A percentile compares a stretch with the other conserved stretches of the same genome.
Conservation (phyloP, 2,329 filamentous ascomycete species). For the Aspergillus brunneoviolaceus region DNA sequence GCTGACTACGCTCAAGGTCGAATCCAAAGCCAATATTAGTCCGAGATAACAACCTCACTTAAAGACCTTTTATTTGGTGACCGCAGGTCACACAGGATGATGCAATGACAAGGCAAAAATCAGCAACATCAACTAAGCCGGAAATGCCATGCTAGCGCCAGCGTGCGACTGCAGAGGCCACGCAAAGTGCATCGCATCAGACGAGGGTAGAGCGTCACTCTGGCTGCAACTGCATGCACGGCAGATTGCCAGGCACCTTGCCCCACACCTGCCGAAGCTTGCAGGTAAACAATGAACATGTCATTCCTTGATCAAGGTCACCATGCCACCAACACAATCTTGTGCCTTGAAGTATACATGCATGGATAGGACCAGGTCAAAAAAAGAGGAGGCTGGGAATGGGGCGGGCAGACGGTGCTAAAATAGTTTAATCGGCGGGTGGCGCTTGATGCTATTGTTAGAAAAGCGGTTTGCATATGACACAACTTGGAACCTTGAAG, state of each 20-base stretch:
- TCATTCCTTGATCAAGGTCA: neutral
- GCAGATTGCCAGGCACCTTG: neutral
- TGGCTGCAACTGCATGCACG: neutral
- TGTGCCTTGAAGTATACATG: neutral
- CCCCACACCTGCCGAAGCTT: neutral
- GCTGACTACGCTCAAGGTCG: neutral
- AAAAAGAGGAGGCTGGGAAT: constrained; percentile 17
- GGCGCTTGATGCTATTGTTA: constrained; percentile 6
- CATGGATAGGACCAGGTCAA: neutral
- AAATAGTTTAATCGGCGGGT: neutral
- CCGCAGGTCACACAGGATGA: neutral
- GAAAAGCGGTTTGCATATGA: constrained; percentile 1
- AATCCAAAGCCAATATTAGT: neutral
- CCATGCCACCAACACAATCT: neutral
- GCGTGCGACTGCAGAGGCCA: neutral
- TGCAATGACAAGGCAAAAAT: neutral
- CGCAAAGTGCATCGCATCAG: neutral
- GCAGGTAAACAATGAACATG: neutral
- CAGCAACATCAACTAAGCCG: neutral
- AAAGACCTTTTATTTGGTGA: too few relatives aligned
- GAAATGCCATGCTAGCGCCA: neutral
- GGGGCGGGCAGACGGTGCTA: constrained; percentile 13
- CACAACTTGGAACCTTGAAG: neutral
- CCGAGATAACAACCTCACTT: neutral
- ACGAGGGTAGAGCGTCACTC: neutral